A percentile compares a stretch with the other conserved stretches of the same genome.
phyloP scores from a whole-genome alignment of 2,329 filamentous ascomycete genomes.

The Fusarium haematococcum region DNA sequence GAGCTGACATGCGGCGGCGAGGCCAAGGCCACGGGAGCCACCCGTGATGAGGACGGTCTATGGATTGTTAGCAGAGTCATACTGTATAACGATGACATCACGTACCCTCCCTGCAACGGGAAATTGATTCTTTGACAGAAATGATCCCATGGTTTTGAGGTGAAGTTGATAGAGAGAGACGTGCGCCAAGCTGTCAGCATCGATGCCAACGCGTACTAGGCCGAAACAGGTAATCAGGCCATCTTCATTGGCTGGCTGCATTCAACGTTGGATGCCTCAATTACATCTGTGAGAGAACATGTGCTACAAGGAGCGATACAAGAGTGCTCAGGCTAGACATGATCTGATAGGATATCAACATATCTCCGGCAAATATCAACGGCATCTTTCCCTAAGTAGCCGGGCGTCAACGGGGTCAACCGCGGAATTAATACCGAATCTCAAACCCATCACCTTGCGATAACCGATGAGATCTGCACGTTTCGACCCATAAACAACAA shows the following conservation, averaged over 20 bases:
- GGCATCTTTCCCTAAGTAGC: neutral
- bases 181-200: constrained; percentile 23
- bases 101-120: constrained; percentile 21
- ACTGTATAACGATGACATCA: fast-evolving
- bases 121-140: constrained; percentile 15
- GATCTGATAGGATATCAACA: neutral
- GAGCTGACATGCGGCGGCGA: constrained; percentile 29
- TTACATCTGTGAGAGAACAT: neutral
- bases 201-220: neutral
- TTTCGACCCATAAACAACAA: neutral
- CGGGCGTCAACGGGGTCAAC: neutral
- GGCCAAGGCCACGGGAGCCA: constrained; percentile 25
- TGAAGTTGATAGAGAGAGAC: neutral
- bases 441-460: neutral
- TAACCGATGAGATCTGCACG: neutral
- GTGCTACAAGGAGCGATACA: neutral
- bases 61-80: neutral
- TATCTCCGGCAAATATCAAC: neutral
- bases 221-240: neutral
- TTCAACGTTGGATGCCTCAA: neutral
- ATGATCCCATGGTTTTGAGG: constrained; percentile 10
- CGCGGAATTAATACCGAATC: neutral
- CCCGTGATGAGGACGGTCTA: constrained; percentile 31
- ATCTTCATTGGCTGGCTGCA: neutral
- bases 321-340: neutral